phyloP scores from a whole-genome alignment of 495 filamentous ascomycete species.

The Trichoderma reesei region DNA sequence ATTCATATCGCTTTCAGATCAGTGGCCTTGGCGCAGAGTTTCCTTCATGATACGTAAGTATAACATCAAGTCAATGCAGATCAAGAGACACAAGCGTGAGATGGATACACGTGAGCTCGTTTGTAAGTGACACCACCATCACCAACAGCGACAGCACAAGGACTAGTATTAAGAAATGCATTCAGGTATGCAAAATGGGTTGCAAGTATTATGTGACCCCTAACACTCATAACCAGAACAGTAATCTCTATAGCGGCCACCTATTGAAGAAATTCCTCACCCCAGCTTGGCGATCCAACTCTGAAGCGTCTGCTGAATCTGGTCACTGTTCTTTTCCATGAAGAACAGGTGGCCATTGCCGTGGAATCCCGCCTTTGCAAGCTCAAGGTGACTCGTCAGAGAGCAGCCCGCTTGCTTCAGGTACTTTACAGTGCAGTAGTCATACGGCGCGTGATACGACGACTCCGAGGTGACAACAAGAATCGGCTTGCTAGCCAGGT shows the following conservation, averaged over 20 bases:
- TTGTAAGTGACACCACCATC: too few relatives aligned
- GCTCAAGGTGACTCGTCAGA: conserved; percentile 30
- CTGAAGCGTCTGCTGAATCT: conserved; percentile 32
- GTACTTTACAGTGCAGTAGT: conserved; percentile 44
- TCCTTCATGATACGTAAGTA: too few relatives aligned
- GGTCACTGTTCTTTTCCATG: conserved; percentile 48
- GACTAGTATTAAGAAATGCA: too few relatives aligned
- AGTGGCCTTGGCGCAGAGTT: too few relatives aligned
- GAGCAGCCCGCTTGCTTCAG: conserved; percentile 45
- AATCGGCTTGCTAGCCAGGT: conserved; percentile 35
- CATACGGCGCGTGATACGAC: conserved; percentile 47
- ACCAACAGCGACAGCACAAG: too few relatives aligned
- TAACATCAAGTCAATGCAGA: too few relatives aligned
- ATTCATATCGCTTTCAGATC: too few relatives aligned
- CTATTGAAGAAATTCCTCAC: not conserved
- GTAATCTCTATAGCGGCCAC: not conserved
- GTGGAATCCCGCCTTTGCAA: conserved; percentile 36
- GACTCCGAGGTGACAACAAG: conserved; percentile 41
- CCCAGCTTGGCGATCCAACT: conserved; percentile 25
- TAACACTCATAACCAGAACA: not conserved
- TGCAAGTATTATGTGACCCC: too few relatives aligned
- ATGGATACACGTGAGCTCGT: too few relatives aligned
- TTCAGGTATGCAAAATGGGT: too few relatives aligned
- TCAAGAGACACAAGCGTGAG: too few relatives aligned
- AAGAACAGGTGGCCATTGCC: conserved; percentile 52